A percentile compares a stretch with the other conserved stretches of the same genome.
Evolutionary conservation across 2,329 filamentous ascomycete genomes (phyloP).

Genomic region (Apiospora phragmitis): DNA sequence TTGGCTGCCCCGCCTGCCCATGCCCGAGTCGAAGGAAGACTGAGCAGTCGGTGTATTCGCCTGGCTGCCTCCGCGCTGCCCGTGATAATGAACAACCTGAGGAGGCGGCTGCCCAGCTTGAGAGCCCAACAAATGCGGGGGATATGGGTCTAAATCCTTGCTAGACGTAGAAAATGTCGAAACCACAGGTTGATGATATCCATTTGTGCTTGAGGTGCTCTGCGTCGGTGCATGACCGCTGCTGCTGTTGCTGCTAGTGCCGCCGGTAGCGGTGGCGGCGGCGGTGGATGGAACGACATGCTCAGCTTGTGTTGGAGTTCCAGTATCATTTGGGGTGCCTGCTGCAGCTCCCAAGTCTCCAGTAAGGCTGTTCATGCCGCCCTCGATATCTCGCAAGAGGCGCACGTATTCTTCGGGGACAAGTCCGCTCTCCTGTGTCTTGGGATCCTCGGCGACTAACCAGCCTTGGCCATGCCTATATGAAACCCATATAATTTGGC

Average conservation of each 20-base stretch:
- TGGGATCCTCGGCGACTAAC: slow-evolving; percentile 95
- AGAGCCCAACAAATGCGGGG: slow-evolving; percentile 63
- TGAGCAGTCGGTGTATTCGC: slow-evolving; percentile 62
- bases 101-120: slow-evolving; percentile 64
- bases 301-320: slow-evolving; percentile 63
- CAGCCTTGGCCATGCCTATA: slow-evolving; percentile 96
- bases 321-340: slow-evolving; percentile 54
- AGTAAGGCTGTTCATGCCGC: slow-evolving; percentile 75
- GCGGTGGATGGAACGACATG: slow-evolving; percentile 36
- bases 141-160: slow-evolving; percentile 68
- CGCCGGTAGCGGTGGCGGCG: not conserved
- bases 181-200: slow-evolving; percentile 68
- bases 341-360: slow-evolving; percentile 57
- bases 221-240: slow-evolving; percentile 45
- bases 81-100: slow-evolving; percentile 68
- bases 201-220: slow-evolving; percentile 52
- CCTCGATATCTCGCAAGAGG: slow-evolving; percentile 88
- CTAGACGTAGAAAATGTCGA: slow-evolving; percentile 72
- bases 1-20: slow-evolving; percentile 50
- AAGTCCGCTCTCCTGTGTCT: slow-evolving; percentile 88
- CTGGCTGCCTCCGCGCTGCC: slow-evolving; percentile 67
- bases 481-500: slow-evolving; percentile 94
- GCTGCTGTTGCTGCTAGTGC: not conserved
- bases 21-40: slow-evolving; percentile 49
- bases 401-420: slow-evolving; percentile 97